phyloP scores from a whole-genome alignment of 352 stramenopile genomes.

The Pythium brassicae region DNA sequence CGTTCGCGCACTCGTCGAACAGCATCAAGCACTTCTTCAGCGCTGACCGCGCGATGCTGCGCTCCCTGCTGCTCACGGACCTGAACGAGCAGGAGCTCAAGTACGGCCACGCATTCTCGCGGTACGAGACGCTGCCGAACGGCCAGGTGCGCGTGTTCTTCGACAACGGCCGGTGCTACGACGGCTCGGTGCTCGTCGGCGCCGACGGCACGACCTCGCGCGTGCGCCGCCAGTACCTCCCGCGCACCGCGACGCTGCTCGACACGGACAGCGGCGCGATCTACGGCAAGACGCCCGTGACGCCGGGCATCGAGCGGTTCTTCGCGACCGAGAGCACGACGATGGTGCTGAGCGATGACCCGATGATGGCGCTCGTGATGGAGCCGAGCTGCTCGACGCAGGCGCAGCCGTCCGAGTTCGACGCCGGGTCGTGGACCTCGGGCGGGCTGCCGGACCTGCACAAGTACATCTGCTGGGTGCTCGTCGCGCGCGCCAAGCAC shows the following conservation, averaged over 20 bases:
- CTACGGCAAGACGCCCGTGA: slow-evolving; percentile 62
- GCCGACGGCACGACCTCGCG: slow-evolving; percentile 59
- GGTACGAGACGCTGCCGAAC: slow-evolving; percentile 35
- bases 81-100: slow-evolving; percentile 45
- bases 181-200: slow-evolving; percentile 46
- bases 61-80: slow-evolving; percentile 39
- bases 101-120: slow-evolving; percentile 57
- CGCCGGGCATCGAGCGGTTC: slow-evolving; percentile 40
- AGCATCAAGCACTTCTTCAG: slow-evolving; percentile 31
- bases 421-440: slow-evolving; percentile 1
- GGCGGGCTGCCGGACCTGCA: slow-evolving; percentile 22
- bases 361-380: slow-evolving; percentile 54
- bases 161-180: slow-evolving; percentile 40
- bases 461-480: slow-evolving; percentile 61
- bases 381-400: slow-evolving; percentile 36
- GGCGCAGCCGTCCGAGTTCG: slow-evolving; percentile 25
- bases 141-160: slow-evolving; percentile 45
- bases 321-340: slow-evolving; percentile 47
- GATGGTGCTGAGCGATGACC: slow-evolving; percentile 33
- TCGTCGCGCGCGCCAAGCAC: slow-evolving; percentile 38
- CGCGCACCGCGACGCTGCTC: slow-evolving; percentile 32
- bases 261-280: slow-evolving; percentile 63
- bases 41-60: slow-evolving; percentile 39
- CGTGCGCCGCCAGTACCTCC: slow-evolving; percentile 54
- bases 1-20: slow-evolving; percentile 9